phyloP scores from a whole-genome alignment of 768 basidiomycete genomes.

The Boletus barrowsii region DNA sequence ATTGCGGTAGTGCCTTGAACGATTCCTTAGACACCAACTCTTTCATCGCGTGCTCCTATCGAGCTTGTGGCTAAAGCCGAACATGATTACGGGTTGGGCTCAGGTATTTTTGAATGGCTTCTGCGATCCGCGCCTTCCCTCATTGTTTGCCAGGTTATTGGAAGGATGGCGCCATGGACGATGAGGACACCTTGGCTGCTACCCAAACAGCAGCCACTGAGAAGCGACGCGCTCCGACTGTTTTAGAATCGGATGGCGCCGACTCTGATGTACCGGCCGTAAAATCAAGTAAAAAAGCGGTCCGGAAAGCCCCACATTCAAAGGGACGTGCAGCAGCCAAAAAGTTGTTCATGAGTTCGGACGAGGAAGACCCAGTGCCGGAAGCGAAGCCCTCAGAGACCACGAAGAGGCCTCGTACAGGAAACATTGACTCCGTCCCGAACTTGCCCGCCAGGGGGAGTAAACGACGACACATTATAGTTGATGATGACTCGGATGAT shows the following conservation, averaged over 20 bases:
- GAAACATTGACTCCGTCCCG: constrained; percentile 3
- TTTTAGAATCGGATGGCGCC: constrained; percentile 43
- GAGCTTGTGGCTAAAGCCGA: constrained; percentile 51
- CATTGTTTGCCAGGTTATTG: constrained; percentile 47
- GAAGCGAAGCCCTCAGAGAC: not conserved
- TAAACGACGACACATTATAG: constrained; percentile 37
- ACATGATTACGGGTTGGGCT: constrained; percentile 53
- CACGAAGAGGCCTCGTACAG: not conserved
- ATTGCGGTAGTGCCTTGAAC: constrained; percentile 7
- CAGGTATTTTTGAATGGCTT: constrained; percentile 35
- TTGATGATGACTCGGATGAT: constrained; percentile 71
- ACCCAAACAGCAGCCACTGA: constrained; percentile 20
- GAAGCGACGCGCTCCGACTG: constrained; percentile 27
- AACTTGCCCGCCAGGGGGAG: constrained; percentile 10
- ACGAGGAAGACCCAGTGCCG: constrained; percentile 35
- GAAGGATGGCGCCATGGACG: constrained; percentile 38
- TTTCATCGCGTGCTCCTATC: constrained; percentile 35
- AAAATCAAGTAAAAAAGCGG: constrained; percentile 15
- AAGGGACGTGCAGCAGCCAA: constrained; percentile 29
- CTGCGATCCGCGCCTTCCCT: constrained; percentile 1
- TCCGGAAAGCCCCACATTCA: constrained; percentile 22
- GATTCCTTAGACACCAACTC: constrained; percentile 25
- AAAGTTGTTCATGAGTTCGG: constrained; percentile 52
- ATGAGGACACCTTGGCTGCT: constrained; percentile 13
- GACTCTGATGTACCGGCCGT: constrained; percentile 14